Evolutionary conservation across 163 green algal genomes (phyloP).

Genomic region (Chlorella variabilis): DNA sequence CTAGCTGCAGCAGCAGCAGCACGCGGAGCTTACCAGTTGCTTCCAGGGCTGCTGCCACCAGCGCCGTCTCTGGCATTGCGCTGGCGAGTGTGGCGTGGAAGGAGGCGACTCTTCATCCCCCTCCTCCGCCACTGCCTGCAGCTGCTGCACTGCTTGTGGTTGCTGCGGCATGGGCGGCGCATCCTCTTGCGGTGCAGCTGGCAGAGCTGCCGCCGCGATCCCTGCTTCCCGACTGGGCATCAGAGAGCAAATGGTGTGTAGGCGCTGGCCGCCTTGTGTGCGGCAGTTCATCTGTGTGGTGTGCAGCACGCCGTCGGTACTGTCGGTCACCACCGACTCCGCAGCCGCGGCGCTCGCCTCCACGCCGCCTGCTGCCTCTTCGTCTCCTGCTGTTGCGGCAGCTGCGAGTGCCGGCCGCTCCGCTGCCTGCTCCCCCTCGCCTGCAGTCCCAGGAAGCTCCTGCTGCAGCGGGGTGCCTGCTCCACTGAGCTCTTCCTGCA

Average conservation of each 20-base stretch:
- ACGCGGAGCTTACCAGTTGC: background rate
- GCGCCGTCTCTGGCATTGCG: background rate
- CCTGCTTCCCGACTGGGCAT: background rate
- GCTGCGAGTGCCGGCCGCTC: background rate
- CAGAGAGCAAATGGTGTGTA: slow-evolving; percentile 12
- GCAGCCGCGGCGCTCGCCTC: background rate
- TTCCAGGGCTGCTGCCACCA: background rate
- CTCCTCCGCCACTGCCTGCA: background rate
- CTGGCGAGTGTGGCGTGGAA: background rate
- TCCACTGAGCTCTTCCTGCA: background rate
- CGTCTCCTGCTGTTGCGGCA: background rate
- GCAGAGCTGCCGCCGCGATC: background rate
- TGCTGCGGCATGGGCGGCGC: background rate
- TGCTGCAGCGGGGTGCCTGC: background rate
- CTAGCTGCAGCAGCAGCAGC: background rate
- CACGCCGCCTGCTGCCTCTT: background rate
- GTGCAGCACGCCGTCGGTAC: slow-evolving; percentile 21
- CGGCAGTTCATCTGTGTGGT: background rate
- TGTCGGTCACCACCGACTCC: background rate
- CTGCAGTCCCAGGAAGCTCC: background rate
- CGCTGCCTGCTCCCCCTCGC: background rate
- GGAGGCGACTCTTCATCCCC: background rate
- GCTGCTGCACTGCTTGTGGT: background rate
- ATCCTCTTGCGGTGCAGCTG: background rate
- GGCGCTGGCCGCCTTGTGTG: background rate